A percentile compares a stretch with the other conserved stretches of the same genome.
These are phyloP conservation scores for Populus euphratica DNA, from an alignment of 345 rosid species.

Conservation along the genomic window DNA sequence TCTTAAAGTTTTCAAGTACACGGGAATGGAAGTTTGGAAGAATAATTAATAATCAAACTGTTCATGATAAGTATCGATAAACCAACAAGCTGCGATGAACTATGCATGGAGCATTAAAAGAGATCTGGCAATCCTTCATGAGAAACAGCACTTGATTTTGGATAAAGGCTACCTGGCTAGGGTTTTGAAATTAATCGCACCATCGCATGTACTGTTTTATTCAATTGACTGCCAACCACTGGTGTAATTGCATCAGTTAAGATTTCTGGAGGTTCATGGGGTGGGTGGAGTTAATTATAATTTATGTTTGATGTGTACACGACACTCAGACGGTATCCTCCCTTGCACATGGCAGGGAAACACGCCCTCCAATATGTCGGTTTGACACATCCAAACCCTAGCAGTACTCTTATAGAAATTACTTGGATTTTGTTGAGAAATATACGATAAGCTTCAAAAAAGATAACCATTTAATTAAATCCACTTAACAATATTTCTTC, in stretches of 20 bases:
- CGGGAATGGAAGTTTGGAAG: slow-evolving; percentile 3
- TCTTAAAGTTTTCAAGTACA: background rate
- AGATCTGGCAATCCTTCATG: background rate
- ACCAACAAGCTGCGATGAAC: background rate
- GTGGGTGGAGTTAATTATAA: slow-evolving; percentile 1
- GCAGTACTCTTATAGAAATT: no score
- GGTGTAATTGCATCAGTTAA: background rate
- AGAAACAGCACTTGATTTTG: background rate
- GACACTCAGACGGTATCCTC: no score
- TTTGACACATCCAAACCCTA: no score
- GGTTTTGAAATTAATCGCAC: background rate
- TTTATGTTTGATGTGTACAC: background rate
- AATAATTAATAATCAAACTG: background rate
- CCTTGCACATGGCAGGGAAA: no score
- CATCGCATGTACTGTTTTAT: slow-evolving; percentile 5
- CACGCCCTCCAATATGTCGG: no score
- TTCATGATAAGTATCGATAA: slow-evolving; percentile 5
- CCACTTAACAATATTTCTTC: no score
- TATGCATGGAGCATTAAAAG: background rate
- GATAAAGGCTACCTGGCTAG: background rate
- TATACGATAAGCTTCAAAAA: no score
- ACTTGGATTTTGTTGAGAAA: no score
- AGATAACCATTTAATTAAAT: no score
- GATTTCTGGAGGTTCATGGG: background rate
- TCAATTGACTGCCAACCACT: slow-evolving; percentile 14